Percentiles rank a stretch among this genome's conserved stretches.
phyloP scores from a whole-genome alignment of 2,329 filamentous ascomycete species.

The Berkeleyomyces basicola region DNA sequence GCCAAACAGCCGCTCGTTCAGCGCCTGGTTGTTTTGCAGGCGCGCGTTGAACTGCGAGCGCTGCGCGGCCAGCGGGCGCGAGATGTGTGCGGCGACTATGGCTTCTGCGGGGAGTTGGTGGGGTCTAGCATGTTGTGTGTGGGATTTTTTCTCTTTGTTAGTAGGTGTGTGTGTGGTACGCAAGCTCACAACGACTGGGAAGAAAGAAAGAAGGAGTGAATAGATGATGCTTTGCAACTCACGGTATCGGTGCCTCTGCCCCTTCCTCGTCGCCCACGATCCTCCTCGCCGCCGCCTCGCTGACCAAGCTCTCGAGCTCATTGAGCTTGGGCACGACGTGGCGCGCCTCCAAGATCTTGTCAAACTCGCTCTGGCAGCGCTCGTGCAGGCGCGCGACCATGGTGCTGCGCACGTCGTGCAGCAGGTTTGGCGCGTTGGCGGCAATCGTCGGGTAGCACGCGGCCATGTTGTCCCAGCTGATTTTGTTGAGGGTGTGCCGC shows the following conservation, averaged over 20 bases:
- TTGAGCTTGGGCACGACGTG: slow-evolving; percentile 41
- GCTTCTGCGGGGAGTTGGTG: slow-evolving; percentile 37
- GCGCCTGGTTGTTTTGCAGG: slow-evolving; percentile 38
- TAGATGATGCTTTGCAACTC: slow-evolving; percentile 17
- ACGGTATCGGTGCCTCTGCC: slow-evolving; percentile 28
- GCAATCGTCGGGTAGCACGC: slow-evolving; percentile 47
- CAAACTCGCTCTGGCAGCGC: slow-evolving; percentile 43
- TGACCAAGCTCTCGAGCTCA: slow-evolving; percentile 38
- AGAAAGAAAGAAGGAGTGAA: neutral
- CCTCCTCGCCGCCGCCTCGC: slow-evolving; percentile 29
- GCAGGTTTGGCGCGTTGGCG: slow-evolving; percentile 30
- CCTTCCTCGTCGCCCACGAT: slow-evolving; percentile 18
- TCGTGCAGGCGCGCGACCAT: slow-evolving; percentile 39
- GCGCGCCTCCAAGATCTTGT: slow-evolving; percentile 33
- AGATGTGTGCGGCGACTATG: slow-evolving; percentile 38
- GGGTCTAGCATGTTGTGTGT: slow-evolving; percentile 24
- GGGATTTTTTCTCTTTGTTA: slow-evolving; percentile 9
- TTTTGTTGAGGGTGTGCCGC: slow-evolving; percentile 35
- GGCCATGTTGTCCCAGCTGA: slow-evolving; percentile 40
- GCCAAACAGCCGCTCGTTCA: slow-evolving; percentile 37
- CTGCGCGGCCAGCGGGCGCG: slow-evolving; percentile 34
- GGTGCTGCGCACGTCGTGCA: slow-evolving; percentile 38
- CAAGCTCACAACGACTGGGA: neutral
- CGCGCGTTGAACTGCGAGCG: slow-evolving; percentile 39
- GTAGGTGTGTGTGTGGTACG: slow-evolving; percentile 4